Evolutionary conservation across 163 green algal genomes (phyloP).

Genomic region (Prototheca wickerhamii): DNA sequence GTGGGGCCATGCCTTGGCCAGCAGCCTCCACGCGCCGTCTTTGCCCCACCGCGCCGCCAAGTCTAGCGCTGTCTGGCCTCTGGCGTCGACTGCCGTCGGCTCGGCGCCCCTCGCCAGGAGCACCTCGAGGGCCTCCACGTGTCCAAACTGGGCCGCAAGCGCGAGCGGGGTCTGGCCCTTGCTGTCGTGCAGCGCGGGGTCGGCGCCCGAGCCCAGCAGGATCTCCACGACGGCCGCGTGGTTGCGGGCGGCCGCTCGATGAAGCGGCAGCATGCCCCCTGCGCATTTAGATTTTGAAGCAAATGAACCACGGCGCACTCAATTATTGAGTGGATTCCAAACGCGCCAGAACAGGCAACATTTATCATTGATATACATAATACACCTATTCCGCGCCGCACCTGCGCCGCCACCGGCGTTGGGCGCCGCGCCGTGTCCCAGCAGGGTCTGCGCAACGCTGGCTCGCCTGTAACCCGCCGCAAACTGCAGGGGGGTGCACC

Average conservation of each 20-base stretch:
- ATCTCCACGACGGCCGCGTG: slow-evolving; percentile 1
- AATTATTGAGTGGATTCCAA: background rate
- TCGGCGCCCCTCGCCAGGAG: slow-evolving; percentile 2
- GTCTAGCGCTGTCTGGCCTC: slow-evolving; percentile 8
- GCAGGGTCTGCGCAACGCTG: slow-evolving; percentile 1
- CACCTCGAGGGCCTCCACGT: background rate
- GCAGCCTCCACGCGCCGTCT: slow-evolving; percentile 3
- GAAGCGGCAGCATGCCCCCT: slow-evolving; percentile 11
- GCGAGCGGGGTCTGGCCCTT: slow-evolving; percentile 14
- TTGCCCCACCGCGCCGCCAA: slow-evolving; percentile 23
- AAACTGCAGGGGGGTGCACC: slow-evolving; percentile 19
- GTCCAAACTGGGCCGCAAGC: slow-evolving; percentile 19
- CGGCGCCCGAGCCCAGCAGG: slow-evolving; percentile 10
- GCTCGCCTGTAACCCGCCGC: slow-evolving; percentile 12
- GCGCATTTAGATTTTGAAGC: too few relatives aligned
- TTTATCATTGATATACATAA: too few relatives aligned
- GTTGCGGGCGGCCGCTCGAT: slow-evolving; percentile 8
- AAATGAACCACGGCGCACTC: too few relatives aligned
- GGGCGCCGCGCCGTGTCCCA: slow-evolving; percentile 7
- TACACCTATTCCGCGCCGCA: too few relatives aligned
- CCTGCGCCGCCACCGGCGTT: background rate
- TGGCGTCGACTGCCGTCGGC: background rate
- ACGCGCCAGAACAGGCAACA: too few relatives aligned
- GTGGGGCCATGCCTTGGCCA: slow-evolving; percentile 5
- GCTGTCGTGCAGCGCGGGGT: background rate